Evolutionary conservation across 805 yeast species (phyloP), one percentile per base, ranked within the genome.

Genomic region (Ogataea haglerorum): DNA sequence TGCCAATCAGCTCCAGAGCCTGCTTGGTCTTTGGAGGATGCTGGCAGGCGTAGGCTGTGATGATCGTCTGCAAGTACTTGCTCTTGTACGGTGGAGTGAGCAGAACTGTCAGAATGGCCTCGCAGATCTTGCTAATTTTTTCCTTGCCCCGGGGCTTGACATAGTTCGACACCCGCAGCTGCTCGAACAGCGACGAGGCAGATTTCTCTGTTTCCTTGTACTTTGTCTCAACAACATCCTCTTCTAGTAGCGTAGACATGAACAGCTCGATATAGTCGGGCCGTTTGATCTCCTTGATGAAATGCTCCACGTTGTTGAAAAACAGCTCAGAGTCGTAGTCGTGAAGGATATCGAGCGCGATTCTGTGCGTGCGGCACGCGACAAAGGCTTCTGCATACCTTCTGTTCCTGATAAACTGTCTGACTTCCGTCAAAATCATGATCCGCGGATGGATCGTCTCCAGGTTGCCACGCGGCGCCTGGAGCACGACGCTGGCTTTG

Each of bases 401-500:
- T 42, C 64, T 69, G 1, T 68, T 64, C 24, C 73, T 68, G 46
- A 93, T 87, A 49, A 73, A 72, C 24, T 73, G 69, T 49, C 99
- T 75, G 18, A 93, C 95, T 16, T 83, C 93, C 10, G 85, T 75
- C 28, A 93, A 67, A 3, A 91, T 95, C 84, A 93, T 80, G 33
- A 93, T 85, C 60, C 99, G 75, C 10, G 99, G 99, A 55, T 79
- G 82, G 14, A 93, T 85, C 0, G 98, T 89, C 62, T 93, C 99
- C 51, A 93, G 67, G 56, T 93, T 93, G 46, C 99, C 99, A 60
- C 99, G 76, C 44, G 95, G 95, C 4, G 96, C 96, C 61, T 93
- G 96, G 38, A 93, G 69, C 4, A 87, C 80, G 14, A 95, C 89
- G 1, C 90, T 75, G 42, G 89, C 80, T 40, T 78, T 83, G 0